Evolutionary conservation across 1,139 yeast species (phyloP).

Genomic region (Blastobotrys malaysiensis): DNA sequence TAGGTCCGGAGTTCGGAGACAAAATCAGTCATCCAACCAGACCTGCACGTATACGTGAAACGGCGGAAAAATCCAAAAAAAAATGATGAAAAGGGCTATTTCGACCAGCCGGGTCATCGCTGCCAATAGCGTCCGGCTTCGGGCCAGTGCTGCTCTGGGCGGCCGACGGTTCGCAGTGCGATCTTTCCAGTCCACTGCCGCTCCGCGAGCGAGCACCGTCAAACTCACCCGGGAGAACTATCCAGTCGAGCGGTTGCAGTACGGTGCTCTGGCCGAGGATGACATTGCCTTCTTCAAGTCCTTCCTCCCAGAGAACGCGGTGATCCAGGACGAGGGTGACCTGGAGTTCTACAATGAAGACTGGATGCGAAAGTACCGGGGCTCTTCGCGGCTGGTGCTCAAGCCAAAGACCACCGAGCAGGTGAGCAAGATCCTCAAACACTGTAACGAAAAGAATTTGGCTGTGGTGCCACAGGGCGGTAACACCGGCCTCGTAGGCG

Average conservation of each 20-base stretch:
- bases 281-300: slow-evolving; percentile 62
- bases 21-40: neutral
- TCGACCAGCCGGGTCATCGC: neutral
- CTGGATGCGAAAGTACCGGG: slow-evolving; percentile 94
- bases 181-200: neutral
- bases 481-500: slow-evolving; percentile 94
- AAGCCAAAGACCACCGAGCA: slow-evolving; percentile 83
- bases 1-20: neutral
- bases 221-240: slow-evolving; percentile 32
- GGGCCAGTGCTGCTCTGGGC: neutral
- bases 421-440: slow-evolving; percentile 67
- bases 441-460: slow-evolving; percentile 70
- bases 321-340: slow-evolving; percentile 54
- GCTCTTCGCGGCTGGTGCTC: slow-evolving; percentile 74
- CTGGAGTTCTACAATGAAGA: slow-evolving; percentile 77
- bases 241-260: slow-evolving; percentile 27
- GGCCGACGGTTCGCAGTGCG: slow-evolving; percentile 2
- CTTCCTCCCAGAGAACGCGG: slow-evolving; percentile 47
- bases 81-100: neutral
- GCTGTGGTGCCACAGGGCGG: slow-evolving; percentile 98
- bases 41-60: neutral
- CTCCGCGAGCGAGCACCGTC: slow-evolving; percentile 14
- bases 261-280: slow-evolving; percentile 43
- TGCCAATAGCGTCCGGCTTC: neutral
- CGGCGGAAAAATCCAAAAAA: neutral